Conservation (phyloP, 495 filamentous ascomycete species). For the Bathelium albidoporum region DNA sequence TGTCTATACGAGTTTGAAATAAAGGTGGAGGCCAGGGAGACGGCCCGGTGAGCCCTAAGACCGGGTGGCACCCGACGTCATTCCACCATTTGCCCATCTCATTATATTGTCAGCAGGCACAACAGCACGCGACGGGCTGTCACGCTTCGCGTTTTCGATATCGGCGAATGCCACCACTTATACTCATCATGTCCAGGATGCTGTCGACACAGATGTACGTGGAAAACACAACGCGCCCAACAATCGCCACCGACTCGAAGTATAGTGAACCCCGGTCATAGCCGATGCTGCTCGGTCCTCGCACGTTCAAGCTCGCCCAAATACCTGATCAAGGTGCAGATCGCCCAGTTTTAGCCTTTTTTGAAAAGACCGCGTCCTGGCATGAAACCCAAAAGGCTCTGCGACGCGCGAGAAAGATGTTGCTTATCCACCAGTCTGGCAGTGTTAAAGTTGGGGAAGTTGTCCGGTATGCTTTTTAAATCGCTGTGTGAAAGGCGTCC, state of each 20-base stretch:
- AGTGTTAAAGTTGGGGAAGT: slow-evolving; percentile 89
- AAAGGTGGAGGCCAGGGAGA: too few species aligned
- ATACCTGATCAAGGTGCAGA: slow-evolving; percentile 19
- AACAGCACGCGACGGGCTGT: neutral
- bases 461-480: slow-evolving; percentile 45
- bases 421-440: slow-evolving; percentile 79
- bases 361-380: slow-evolving; percentile 17
- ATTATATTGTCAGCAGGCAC: neutral
- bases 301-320: slow-evolving; percentile 22
- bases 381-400: slow-evolving; percentile 18
- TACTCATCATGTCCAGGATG: neutral
- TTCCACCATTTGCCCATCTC: too few species aligned
- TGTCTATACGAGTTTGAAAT: too few species aligned
- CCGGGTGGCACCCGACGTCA: too few species aligned
- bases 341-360: slow-evolving; percentile 16
- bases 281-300: slow-evolving; percentile 24
- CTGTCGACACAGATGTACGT: neutral
- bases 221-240: neutral
- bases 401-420: slow-evolving; percentile 46
- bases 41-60: too few species aligned
- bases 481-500: neutral
- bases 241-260: neutral
- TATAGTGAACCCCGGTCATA: neutral
- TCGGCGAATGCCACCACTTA: neutral
- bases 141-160: neutral